Base-by-base conservation (phyloP, 2,329 filamentous ascomycete species). In the Aspergillus persii region DNA sequence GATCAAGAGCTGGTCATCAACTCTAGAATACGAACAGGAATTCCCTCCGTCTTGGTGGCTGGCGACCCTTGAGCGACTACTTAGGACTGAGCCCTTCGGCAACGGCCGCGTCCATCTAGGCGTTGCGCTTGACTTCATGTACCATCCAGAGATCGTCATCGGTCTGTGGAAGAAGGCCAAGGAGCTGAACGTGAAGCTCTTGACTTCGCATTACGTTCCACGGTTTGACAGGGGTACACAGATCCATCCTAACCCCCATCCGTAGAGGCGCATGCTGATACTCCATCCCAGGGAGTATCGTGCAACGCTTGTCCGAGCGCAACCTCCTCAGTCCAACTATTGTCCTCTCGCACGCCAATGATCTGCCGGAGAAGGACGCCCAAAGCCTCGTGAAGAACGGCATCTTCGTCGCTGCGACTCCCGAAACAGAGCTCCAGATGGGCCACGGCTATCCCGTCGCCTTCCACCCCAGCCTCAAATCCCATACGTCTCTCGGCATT, bases 361-460 rank as follows among this genome's bases (percentile, higher is more conserved):
- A 65, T 11, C 36, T 67, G 6, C 56, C 63, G 1, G 8, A 56
- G 8, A 39, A 44, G 8, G 70, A 73, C 23, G 54, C 63, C 3
- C 30, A 65, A 8, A 62, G 64, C 4, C 58, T 73, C 15, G 57
- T 57, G 4, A 29, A 65, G 15, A 56, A 56, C 2, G 57, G 61
- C 2, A 59, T 65, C 0, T 67, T 61, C 36, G 58, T 72, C 41
- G 70, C 70, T 7, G 62, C 65, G 11, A 73, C 70, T 2, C 70
- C 71, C 3, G 66, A 69, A 31, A 71, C 70, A 11, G 71, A 73
- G 50, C 50, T 71, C 15, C 69, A 72, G 49, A 74, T 74, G 71
- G 69, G 63, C 3, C 67, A 68, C 51, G 70, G 70, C 6, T 55
- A 67, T 12, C 63, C 65, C 26, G 62, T 72, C 47, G 65, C 62